Conservation (phyloP, 1,284 basidiomycete genomes). For the Trichosporon sp. region DNA sequence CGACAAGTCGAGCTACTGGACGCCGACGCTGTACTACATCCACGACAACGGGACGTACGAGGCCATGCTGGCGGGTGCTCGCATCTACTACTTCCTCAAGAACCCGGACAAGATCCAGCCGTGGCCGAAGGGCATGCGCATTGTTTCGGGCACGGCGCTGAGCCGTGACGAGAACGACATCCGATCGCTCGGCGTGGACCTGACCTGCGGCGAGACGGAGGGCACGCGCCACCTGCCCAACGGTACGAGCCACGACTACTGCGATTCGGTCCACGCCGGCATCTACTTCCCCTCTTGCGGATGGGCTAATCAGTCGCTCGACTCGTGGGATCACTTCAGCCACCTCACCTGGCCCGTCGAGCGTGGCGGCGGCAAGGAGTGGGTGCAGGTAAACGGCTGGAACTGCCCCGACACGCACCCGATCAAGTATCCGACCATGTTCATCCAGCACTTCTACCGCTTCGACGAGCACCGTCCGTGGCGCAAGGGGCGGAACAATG, state of each 20-base stretch:
- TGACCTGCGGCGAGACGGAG: conserved; percentile 29
- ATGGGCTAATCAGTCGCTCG: conserved; percentile 24
- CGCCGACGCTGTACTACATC: conserved; percentile 22
- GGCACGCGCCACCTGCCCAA: conserved; percentile 29
- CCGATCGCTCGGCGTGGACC: conserved; percentile 22
- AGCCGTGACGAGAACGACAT: conserved; percentile 19
- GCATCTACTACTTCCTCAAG: conserved; percentile 42
- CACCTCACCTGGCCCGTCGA: conserved; percentile 38
- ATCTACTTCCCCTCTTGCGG: conserved; percentile 42
- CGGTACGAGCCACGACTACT: conserved; percentile 28
- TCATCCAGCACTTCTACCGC: conserved; percentile 25
- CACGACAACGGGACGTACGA: conserved; percentile 13
- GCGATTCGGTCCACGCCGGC: conserved; percentile 18
- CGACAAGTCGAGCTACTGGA: conserved; percentile 46
- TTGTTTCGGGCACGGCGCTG: conserved; percentile 35
- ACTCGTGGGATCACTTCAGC: conserved; percentile 36
- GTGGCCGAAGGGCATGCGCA: conserved; percentile 42
- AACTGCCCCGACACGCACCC: conserved; percentile 32
- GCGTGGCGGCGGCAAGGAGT: conserved; percentile 8
- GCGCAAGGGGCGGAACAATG: neutral
- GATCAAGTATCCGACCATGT: conserved; percentile 41
- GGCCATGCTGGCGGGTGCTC: conserved; percentile 26
- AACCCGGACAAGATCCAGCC: conserved; percentile 30
- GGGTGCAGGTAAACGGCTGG: conserved; percentile 20
- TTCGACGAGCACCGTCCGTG: conserved; percentile 1